Percentiles rank a stretch among this genome's conserved stretches.
These are phyloP conservation scores for Primulina eburnea DNA, from an alignment of 257 asterid species.

Conservation along the genomic window DNA sequence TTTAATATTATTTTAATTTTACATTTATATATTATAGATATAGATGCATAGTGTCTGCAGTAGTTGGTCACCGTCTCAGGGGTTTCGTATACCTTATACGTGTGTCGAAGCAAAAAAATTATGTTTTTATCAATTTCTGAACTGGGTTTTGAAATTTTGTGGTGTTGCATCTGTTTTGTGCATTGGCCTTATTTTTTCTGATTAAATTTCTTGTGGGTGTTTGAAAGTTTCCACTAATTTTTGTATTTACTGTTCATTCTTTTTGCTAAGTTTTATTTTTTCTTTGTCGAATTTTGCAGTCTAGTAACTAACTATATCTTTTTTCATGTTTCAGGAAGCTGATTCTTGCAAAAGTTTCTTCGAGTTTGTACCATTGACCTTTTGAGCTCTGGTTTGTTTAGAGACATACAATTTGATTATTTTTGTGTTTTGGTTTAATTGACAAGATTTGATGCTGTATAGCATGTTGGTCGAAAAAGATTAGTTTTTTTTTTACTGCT, in stretches of 20 bases:
- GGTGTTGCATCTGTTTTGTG: conserved; percentile 20
- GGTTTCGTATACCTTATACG: not conserved
- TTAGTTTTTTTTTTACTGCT: conserved; percentile 15
- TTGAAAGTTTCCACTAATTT: conserved; percentile 12
- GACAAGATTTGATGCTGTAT: conserved; percentile 8
- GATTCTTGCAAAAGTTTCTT: conserved; percentile 16
- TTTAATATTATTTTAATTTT: no score
- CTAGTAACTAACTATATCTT: conserved; percentile 1
- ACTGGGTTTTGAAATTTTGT: conserved; percentile 11
- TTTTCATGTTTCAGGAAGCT: conserved; percentile 43
- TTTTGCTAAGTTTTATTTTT: conserved; percentile 11
- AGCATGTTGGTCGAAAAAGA: not conserved
- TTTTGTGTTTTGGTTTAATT: conserved; percentile 1
- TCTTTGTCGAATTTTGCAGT: not conserved
- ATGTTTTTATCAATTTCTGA: conserved; percentile 11
- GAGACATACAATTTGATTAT: conserved; percentile 19
- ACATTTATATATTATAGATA: not conserved
- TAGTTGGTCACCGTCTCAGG: not conserved
- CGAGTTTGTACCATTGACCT: conserved; percentile 19
- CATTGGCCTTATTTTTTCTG: not conserved
- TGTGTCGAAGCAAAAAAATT: not conserved
- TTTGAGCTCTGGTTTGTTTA: conserved; percentile 13
- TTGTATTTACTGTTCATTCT: conserved; percentile 36
- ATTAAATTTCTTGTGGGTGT: conserved; percentile 15
- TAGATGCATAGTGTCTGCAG: no score